Conservation (phyloP, 192 early-diverging fungal species). For the Coemansia sp. region DNA sequence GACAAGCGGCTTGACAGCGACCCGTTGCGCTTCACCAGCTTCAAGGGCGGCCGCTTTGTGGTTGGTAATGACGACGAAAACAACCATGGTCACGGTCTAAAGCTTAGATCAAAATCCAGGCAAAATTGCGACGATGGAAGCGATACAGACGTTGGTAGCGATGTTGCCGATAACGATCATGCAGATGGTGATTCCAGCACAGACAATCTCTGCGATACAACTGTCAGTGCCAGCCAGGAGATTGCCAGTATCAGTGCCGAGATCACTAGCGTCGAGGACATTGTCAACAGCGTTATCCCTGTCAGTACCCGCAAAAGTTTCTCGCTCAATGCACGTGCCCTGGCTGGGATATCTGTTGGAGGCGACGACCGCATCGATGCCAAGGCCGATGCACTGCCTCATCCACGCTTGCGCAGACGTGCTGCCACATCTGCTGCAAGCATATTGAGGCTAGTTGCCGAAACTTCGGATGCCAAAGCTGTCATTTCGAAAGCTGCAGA, state of each 20-base stretch:
- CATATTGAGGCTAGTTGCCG: slow-evolving; percentile 25
- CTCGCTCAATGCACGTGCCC: slow-evolving; percentile 36
- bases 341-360: slow-evolving; percentile 22
- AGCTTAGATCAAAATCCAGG: not conserved
- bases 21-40: slow-evolving; percentile 24
- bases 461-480: slow-evolving; percentile 2
- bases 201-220: not conserved
- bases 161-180: not conserved
- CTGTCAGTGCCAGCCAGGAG: not conserved
- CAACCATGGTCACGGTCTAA: too few relatives aligned
- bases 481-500: not conserved
- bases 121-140: not conserved
- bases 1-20: slow-evolving; percentile 34
- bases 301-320: slow-evolving; percentile 28
- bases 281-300: slow-evolving; percentile 13
- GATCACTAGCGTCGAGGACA: slow-evolving; percentile 10
- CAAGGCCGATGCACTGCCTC: slow-evolving; percentile 45
- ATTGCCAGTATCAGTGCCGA: slow-evolving; percentile 16
- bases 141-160: slow-evolving; percentile 2
- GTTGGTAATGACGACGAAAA: not conserved
- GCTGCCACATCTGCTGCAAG: slow-evolving; percentile 22
- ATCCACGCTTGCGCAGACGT: slow-evolving; percentile 17
- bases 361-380: slow-evolving; percentile 46
- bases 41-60: slow-evolving; percentile 27
- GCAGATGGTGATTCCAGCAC: too few relatives aligned